phyloP scores from a whole-genome alignment of 306 rosid species.

The Vachellia pachyceras region DNA sequence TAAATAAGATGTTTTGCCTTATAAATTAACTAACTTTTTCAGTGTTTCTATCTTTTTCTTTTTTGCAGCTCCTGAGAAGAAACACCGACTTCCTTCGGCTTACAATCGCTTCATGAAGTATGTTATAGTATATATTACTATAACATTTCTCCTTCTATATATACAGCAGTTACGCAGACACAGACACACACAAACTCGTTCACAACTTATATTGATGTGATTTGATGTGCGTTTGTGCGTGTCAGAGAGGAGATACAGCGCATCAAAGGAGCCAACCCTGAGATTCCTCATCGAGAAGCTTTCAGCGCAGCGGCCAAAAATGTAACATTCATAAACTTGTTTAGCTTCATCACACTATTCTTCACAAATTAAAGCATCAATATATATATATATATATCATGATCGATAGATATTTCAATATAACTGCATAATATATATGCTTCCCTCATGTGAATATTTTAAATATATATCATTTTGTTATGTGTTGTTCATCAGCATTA shows the following conservation, averaged over 20 bases:
- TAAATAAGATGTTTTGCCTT: not conserved
- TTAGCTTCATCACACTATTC: not conserved
- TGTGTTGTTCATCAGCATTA: too few species aligned
- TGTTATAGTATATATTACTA: slow-evolving; percentile 27
- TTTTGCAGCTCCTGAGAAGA: slow-evolving; percentile 93
- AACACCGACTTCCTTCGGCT: slow-evolving; percentile 95
- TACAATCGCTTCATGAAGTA: slow-evolving; percentile 99
- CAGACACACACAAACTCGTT: not conserved
- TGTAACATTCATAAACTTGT: slow-evolving; percentile 37
- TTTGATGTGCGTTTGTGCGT: slow-evolving; percentile 41
- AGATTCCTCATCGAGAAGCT: slow-evolving; percentile 97
- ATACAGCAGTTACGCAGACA: too few species aligned
- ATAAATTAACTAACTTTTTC: not conserved
- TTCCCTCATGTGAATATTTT: too few species aligned
- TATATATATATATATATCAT: too few species aligned
- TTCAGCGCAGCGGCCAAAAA: slow-evolving; percentile 96
- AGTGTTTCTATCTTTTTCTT: not conserved
- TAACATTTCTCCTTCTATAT: not conserved
- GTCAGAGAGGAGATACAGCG: slow-evolving; percentile 96
- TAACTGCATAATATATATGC: not conserved
- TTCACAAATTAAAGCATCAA: not conserved
- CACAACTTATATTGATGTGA: not conserved
- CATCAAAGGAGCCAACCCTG: slow-evolving; percentile 90
- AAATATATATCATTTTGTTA: too few species aligned
- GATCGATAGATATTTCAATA: not conserved